phyloP scores from a whole-genome alignment of 2,329 filamentous ascomycete species.

The Keithomyces neogunnii region DNA sequence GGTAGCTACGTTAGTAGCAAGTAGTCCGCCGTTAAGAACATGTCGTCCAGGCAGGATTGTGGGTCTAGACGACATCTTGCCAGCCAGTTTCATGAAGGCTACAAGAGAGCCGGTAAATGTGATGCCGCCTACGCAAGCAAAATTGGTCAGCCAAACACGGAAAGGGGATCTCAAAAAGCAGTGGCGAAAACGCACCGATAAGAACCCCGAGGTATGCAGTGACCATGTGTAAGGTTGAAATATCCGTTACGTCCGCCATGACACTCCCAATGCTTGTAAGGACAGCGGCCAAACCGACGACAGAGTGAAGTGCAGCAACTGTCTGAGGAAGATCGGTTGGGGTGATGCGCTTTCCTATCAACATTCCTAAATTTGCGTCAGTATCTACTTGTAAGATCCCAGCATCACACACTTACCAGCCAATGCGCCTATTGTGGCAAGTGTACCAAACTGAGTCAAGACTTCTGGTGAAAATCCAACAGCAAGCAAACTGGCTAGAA shows the following conservation, averaged over 20 bases:
- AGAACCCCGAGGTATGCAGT: slow-evolving; percentile 80
- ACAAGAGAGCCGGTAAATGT: slow-evolving; percentile 90
- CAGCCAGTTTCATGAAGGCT: slow-evolving; percentile 79
- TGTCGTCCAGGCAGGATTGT: slow-evolving; percentile 66
- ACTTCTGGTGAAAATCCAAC: slow-evolving; percentile 75
- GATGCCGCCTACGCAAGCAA: slow-evolving; percentile 47
- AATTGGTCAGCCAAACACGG: background rate
- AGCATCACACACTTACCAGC: slow-evolving; percentile 31
- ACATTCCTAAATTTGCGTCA: slow-evolving; percentile 38
- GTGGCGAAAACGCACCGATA: slow-evolving; percentile 44
- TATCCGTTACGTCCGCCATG: slow-evolving; percentile 60
- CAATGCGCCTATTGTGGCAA: slow-evolving; percentile 64
- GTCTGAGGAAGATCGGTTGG: slow-evolving; percentile 84
- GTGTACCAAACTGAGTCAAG: slow-evolving; percentile 67
- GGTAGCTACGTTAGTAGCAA: slow-evolving; percentile 70
- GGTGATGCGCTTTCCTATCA: slow-evolving; percentile 80
- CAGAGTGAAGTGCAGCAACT: slow-evolving; percentile 80
- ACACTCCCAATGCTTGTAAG: slow-evolving; percentile 84
- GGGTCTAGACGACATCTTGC: slow-evolving; percentile 72
- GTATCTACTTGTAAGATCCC: slow-evolving; percentile 6
- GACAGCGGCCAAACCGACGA: slow-evolving; percentile 82
- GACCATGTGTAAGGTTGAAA: slow-evolving; percentile 73
- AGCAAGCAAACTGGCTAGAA: slow-evolving; percentile 73
- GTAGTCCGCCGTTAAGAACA: slow-evolving; percentile 62
- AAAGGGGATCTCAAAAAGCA: background rate